Base-by-base conservation (phyloP, 805 yeast species). In the Candida pseudoglaebosa region DNA sequence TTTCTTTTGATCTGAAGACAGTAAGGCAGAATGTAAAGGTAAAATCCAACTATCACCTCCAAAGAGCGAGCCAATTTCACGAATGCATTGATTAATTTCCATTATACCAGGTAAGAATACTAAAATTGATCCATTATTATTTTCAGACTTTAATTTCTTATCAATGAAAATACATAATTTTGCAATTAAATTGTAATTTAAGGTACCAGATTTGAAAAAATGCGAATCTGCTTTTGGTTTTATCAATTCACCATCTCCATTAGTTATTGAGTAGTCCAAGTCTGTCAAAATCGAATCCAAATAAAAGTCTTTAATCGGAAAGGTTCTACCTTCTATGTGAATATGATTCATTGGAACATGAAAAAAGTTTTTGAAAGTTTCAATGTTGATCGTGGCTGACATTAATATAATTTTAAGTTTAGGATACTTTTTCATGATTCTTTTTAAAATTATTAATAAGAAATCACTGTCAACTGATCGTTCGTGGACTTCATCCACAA, bases 401-500 rank as follows among this genome's bases (percentile, higher is more conserved):
- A 93, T 91, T 36, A 93, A 68, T 7, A 91, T 72, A 22, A 91
- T 69, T 50, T 79, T 84, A 41, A 90, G 56, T 1, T 77, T 71
- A 0, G 76, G 75, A 38, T 62, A 71, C 35, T 67, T 70, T 8
- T 61, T 53, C 46, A 81, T 50, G 4, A 88, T 62, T 28, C 72
- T 73, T 50, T 86, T 89, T 44, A 91, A 65, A 34, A 91, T 73
- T 37, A 89, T 86, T 37, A 91, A 66, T 28, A 91, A 67, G 40
- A 90, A 80, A 59, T 91, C 98, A 43, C 90, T 80, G 51, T 91
- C 98, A 40, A 90, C 77, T 0, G 96, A 88, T 48, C 98, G 67
- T 61, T 91, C 98, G 57, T 91, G 98, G n/a, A 91, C 98, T 62
- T 91, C 98, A 69, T 91, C 98, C 28, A 90, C 78, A 29, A 90